Conservation (phyloP, 2,329 filamentous ascomycete species). For the Fonsecaea nubica region DNA sequence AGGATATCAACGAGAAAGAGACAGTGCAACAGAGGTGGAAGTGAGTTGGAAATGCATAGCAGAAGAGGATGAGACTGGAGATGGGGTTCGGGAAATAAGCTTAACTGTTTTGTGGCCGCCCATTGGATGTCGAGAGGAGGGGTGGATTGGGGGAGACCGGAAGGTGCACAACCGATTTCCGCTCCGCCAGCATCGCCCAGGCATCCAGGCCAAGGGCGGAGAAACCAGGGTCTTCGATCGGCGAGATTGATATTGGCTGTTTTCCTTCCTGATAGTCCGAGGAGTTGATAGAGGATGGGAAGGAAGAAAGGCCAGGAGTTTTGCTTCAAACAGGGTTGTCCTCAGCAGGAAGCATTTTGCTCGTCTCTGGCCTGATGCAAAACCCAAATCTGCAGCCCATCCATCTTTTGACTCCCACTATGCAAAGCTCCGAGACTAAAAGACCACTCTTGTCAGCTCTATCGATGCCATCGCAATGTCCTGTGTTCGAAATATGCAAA, state of each 20-base stretch:
- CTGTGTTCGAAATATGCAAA: neutral
- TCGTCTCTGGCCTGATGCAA: neutral
- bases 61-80: neutral
- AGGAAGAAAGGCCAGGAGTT: neutral
- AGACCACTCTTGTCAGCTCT: neutral
- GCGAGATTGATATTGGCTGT: neutral
- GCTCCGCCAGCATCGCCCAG: neutral
- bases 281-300: neutral
- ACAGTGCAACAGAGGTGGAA: neutral
- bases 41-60: neutral
- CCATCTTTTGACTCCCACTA: neutral
- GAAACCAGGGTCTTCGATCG: neutral
- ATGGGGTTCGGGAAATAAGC: slow-evolving; percentile 9
- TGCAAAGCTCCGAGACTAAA: neutral
- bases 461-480: neutral
- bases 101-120: neutral
- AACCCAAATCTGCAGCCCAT: neutral
- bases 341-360: neutral
- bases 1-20: neutral
- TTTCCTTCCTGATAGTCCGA: neutral
- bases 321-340: neutral
- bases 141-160: neutral
- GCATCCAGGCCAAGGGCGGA: neutral
- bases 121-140: slow-evolving; percentile 4
- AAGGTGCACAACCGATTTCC: neutral